Percentiles rank a stretch among this genome's conserved stretches.
Conservation (phyloP, 2,329 filamentous ascomycete species). For the Nannizziopsis barbatae region DNA sequence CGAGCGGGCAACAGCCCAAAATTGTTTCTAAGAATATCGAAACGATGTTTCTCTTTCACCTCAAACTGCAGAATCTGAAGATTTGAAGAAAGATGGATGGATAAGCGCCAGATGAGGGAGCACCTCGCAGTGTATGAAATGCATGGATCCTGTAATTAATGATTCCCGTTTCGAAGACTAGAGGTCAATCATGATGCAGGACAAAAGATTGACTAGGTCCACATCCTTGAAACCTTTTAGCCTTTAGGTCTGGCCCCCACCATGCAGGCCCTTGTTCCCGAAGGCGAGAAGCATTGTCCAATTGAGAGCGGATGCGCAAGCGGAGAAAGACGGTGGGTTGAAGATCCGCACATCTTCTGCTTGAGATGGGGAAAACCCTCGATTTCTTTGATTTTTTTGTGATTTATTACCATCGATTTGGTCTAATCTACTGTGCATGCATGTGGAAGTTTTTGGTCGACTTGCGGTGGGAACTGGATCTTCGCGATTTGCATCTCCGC, state of each 20-base stretch:
- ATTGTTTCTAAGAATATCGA: constrained; percentile 4
- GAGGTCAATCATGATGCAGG: neutral
- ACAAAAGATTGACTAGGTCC: too few species aligned
- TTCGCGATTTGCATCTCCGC: too few species aligned
- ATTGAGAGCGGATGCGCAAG: neutral
- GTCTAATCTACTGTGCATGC: too few species aligned
- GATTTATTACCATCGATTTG: too few species aligned
- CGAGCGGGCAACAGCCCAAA: neutral
- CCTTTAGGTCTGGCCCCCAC: neutral
- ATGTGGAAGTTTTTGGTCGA: too few species aligned
- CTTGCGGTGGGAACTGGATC: too few species aligned
- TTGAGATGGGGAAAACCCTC: too few species aligned
- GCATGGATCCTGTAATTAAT: neutral
- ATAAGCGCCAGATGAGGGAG: neutral
- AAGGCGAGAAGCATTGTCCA: neutral
- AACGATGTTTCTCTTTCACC: neutral
- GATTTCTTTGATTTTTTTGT: too few species aligned
- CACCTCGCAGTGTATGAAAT: too few species aligned
- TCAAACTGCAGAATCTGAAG: neutral
- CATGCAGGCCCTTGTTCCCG: neutral
- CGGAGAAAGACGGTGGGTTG: too few species aligned
- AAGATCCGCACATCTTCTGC: too few species aligned
- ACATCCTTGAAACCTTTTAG: neutral
- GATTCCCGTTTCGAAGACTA: neutral
- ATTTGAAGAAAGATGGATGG: neutral